Conservation (phyloP, 768 basidiomycete species). For the Exsudoporus frostii region DNA sequence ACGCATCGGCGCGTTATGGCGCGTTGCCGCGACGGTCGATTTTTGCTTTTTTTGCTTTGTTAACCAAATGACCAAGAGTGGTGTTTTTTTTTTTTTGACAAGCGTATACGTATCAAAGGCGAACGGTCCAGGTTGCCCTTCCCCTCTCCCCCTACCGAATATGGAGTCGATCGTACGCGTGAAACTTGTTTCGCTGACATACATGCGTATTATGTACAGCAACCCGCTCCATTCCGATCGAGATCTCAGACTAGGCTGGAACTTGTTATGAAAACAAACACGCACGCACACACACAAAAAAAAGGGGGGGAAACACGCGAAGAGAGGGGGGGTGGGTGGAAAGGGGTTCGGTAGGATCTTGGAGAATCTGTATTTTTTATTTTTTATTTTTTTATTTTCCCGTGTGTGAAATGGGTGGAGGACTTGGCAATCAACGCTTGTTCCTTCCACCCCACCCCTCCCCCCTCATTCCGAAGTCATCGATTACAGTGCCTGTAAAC, state of each 20-base stretch:
- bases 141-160: background rate
- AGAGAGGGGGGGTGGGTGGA: background rate
- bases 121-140: background rate
- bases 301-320: background rate
- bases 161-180: background rate
- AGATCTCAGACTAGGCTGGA: background rate
- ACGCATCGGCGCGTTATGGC: no score
- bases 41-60: background rate
- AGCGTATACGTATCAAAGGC: background rate
- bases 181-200: constrained; percentile 7
- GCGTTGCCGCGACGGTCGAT: background rate
- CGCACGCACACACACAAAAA: no score
- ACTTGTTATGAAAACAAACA: background rate
- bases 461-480: no score
- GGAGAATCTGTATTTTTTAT: background rate
- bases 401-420: no score
- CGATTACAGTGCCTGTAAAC: background rate
- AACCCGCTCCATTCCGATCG: constrained; percentile 11
- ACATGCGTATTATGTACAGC: no score
- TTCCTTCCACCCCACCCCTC: no score
- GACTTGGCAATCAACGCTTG: no score
- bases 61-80: no score
- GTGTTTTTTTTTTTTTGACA: background rate
- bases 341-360: background rate
- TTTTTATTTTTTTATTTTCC: background rate